These are phyloP conservation scores for Starmerella powellii DNA, from an alignment of 805 yeast species.

Conservation along the genomic window DNA sequence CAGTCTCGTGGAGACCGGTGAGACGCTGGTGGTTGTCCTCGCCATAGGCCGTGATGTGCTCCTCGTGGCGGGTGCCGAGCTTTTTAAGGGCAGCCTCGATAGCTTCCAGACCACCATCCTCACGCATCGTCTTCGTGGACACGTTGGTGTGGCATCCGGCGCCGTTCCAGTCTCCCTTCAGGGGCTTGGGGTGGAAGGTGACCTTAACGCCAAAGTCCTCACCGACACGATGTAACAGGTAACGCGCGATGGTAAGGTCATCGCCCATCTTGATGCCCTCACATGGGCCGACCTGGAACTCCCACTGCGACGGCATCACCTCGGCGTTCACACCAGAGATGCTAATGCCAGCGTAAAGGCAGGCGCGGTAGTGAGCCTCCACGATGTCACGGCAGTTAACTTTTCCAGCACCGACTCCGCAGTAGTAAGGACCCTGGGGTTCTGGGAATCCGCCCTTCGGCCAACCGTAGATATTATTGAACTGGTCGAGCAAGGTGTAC, in stretches of 20 bases:
- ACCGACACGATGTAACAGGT: slow-evolving; percentile 83
- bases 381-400: slow-evolving; percentile 96
- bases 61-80: slow-evolving; percentile 90
- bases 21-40: slow-evolving; percentile 89
- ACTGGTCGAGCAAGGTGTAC: slow-evolving; percentile 89
- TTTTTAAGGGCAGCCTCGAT: slow-evolving; percentile 88
- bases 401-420: slow-evolving; percentile 99
- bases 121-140: slow-evolving; percentile 83
- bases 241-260: slow-evolving; percentile 92
- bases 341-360: slow-evolving; percentile 80
- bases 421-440: slow-evolving; percentile 99
- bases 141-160: slow-evolving; percentile 99
- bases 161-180: slow-evolving; percentile 99
- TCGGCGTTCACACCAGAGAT: slow-evolving; percentile 97
- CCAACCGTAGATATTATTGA: slow-evolving; percentile 90
- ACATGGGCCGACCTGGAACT: slow-evolving; percentile 99
- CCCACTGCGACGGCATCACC: slow-evolving; percentile 99
- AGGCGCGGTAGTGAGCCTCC: slow-evolving; percentile 98
- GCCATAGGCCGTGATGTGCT: slow-evolving; percentile 92
- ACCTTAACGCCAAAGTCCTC: slow-evolving; percentile 98
- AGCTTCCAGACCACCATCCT: slow-evolving; percentile 88
- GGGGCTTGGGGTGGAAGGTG: slow-evolving; percentile 98
- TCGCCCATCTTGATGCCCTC: slow-evolving; percentile 94
- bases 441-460: slow-evolving; percentile 99
- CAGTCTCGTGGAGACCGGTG: slow-evolving; percentile 98